Percentiles rank a stretch among this genome's conserved stretches.
These are phyloP conservation scores for Chrysanthemum lavandulifolium DNA, from an alignment of 129 eudicot species.

Conservation along the genomic window DNA sequence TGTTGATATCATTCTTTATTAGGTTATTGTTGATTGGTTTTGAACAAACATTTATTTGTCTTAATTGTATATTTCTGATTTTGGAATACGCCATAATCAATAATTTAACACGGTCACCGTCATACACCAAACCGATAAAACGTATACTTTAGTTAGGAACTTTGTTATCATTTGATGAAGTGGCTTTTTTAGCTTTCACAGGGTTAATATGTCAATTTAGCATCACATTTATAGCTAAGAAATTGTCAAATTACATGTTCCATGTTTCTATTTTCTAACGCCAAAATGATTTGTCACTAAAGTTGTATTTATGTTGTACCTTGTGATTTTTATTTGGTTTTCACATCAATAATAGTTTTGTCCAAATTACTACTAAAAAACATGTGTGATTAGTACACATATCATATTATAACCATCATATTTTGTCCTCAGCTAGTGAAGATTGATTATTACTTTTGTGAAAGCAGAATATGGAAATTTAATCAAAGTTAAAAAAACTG, in stretches of 20 bases:
- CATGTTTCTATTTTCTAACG: not conserved
- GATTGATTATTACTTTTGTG: no score
- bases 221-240: not conserved
- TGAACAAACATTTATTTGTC: not conserved
- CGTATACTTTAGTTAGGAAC: constrained; percentile 19
- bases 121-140: constrained; percentile 8
- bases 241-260: not conserved
- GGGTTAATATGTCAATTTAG: constrained; percentile 14
- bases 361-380: no score
- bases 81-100: not conserved
- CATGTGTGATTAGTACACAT: no score
- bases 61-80: not conserved
- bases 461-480: no score
- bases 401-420: no score
- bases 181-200: constrained; percentile 20
- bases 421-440: no score
- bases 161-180: constrained; percentile 26
- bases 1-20: not conserved
- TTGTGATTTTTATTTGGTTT: no score
- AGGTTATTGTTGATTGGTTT: not conserved
- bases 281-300: not conserved
- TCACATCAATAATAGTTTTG: no score
- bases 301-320: not conserved
- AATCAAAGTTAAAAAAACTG: no score
- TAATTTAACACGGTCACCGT: not conserved